Evolutionary conservation across 208 protist genomes (phyloP), one percentile per base, ranked within the genome.

Genomic region (Crithidia brevicula): DNA sequence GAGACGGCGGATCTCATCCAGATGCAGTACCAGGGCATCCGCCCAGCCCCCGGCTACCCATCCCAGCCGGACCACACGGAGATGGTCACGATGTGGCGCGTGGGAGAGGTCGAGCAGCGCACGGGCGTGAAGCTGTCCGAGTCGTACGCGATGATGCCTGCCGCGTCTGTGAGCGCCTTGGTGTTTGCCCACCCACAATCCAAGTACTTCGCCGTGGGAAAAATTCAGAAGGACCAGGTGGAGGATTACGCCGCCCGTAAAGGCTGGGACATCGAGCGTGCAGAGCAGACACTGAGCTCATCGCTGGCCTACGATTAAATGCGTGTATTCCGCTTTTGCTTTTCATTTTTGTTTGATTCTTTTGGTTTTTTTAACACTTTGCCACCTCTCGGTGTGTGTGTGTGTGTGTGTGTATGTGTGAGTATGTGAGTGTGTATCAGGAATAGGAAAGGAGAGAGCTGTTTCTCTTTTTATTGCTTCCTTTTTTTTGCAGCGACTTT

Each of bases 31-130:
- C 85, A 97, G 62, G 98, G 98, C 64, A 99, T 99, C 69, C 80
- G 98, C 3, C 98, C 97, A 9, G 98, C 98, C 11, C 96, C 96
- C 0, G 98, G 98, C 42, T 99, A 99, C 74, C 98, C 98, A 6
- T 93, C 85, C 13, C 97, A 98, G 85, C 97, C 97, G 1, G 98
- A 99, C 78, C 98, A 99, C 81, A 97, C 91, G 22, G 97, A 99
- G 81, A 99, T 99, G 89, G 18, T 30, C 11, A 93, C 87, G 2
- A 95, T 99, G 79, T 99, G 96, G 96, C 31, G 67, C 42, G 11
- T 91, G 13, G 82, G 72, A 23, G 50, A 82, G 46, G 82, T 91
- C 20, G 67, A 85, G 70, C 47, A 72, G 43, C 73, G 73, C 60
- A 84, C 70, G 22, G 91, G 87, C 30, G 96, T 98, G 64, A 51